A percentile compares a stretch with the other conserved stretches of the same genome.
Evolutionary conservation across 1,139 yeast genomes (phyloP).

Genomic region (Entelexis paramagnoliae): DNA sequence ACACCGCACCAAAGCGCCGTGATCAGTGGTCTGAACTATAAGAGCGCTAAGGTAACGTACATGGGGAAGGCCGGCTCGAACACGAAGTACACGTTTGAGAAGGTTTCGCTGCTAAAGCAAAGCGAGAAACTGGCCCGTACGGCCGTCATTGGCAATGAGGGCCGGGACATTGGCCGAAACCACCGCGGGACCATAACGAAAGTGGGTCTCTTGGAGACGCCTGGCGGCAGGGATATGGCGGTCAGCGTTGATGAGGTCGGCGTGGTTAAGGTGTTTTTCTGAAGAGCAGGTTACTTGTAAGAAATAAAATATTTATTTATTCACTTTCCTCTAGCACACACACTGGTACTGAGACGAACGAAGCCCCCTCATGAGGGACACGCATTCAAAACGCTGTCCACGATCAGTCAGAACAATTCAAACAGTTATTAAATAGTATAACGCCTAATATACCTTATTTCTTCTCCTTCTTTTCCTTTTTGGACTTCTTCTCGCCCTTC

Average conservation of each 20-base stretch:
- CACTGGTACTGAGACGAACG: too few relatives aligned
- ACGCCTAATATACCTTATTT: conserved; percentile 24
- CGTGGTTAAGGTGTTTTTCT: conserved; percentile 22
- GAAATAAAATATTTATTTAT: not conserved
- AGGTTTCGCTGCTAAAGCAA: conserved; percentile 10
- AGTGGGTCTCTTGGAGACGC: conserved; percentile 11
- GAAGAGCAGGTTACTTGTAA: not conserved
- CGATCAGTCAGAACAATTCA: not conserved
- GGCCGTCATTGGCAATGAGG: conserved; percentile 21
- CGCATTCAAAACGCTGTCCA: too few relatives aligned
- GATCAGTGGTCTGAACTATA: conserved; percentile 21
- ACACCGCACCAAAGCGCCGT: conserved; percentile 36
- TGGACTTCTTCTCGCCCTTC: conserved; percentile 22
- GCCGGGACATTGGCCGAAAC: conserved; percentile 23
- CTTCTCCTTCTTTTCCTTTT: conserved; percentile 26
- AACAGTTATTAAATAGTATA: conserved; percentile 1
- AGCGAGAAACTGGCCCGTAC: conserved; percentile 20
- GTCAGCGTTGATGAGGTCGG: conserved; percentile 26
- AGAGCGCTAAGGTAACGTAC: conserved; percentile 17
- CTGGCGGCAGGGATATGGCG: conserved; percentile 15
- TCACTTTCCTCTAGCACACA: too few relatives aligned
- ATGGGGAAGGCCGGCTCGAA: conserved; percentile 24
- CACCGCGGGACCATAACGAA: conserved; percentile 23
- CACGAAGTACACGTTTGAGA: conserved; percentile 21
- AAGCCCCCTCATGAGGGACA: too few relatives aligned